phyloP scores from a whole-genome alignment of 169 alveolate genomes.

The Eimeria necatrix region DNA sequence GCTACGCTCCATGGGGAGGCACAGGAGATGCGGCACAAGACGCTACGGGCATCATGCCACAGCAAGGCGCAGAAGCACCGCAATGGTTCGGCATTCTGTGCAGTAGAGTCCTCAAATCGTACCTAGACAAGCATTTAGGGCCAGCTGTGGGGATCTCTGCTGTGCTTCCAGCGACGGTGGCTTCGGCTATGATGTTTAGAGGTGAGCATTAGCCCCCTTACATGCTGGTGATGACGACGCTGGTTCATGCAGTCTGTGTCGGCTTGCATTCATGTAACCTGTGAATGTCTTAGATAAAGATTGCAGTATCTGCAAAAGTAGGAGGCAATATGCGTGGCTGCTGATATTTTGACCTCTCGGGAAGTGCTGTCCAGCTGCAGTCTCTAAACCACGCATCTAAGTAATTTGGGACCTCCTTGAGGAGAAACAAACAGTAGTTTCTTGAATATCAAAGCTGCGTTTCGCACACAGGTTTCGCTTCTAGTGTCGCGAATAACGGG shows the following conservation, averaged over 20 bases:
- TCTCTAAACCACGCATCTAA: too few relatives aligned
- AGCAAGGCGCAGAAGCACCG: slow-evolving; percentile 16
- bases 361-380: too few relatives aligned
- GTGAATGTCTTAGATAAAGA: too few relatives aligned
- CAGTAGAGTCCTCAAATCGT: slow-evolving; percentile 62
- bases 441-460: not conserved
- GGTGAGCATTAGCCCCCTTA: slow-evolving; percentile 8
- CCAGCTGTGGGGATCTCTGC: slow-evolving; percentile 52
- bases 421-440: not conserved
- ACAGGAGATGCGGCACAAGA: slow-evolving; percentile 1
- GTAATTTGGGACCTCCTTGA: too few relatives aligned
- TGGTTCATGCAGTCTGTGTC: too few relatives aligned
- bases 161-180: slow-evolving; percentile 43
- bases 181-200: slow-evolving; percentile 49
- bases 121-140: not conserved
- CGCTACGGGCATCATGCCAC: not conserved
- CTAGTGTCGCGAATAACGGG: not conserved
- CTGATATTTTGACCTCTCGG: too few relatives aligned
- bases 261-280: not conserved
- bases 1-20: slow-evolving; percentile 71
- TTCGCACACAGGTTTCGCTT: slow-evolving; percentile 22
- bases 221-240: too few relatives aligned
- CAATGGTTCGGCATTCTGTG: slow-evolving; percentile 70
- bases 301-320: too few relatives aligned
- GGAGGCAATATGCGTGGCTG: too few relatives aligned